A percentile compares a stretch with the other conserved stretches of the same genome.
Evolutionary conservation across 805 yeast genomes (phyloP).

Genomic region (Candida silvicultrix): DNA sequence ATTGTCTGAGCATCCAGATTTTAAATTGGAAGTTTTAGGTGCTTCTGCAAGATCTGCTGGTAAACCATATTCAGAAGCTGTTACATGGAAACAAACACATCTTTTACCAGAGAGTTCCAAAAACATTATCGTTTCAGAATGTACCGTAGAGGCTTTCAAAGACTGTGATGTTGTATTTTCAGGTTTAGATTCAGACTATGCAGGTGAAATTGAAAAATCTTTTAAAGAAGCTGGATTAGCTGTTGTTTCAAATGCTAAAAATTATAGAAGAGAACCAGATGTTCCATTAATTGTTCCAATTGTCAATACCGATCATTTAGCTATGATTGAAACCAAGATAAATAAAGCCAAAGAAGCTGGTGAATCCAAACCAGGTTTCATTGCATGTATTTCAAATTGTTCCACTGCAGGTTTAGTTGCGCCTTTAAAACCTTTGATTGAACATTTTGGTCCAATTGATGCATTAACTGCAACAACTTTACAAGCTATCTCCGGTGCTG

Average conservation of each 20-base stretch:
- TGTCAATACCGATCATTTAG: slow-evolving; percentile 86
- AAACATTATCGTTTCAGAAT: slow-evolving; percentile 64
- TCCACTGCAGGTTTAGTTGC: slow-evolving; percentile 98
- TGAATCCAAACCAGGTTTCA: slow-evolving; percentile 65
- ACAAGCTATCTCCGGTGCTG: slow-evolving; percentile 98
- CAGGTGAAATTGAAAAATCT: slow-evolving; percentile 86
- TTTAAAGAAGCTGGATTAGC: slow-evolving; percentile 77
- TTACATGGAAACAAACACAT: slow-evolving; percentile 89
- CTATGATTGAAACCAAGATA: slow-evolving; percentile 56
- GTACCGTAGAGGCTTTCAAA: slow-evolving; percentile 68
- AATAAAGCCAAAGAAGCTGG: slow-evolving; percentile 48
- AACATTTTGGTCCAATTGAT: slow-evolving; percentile 85
- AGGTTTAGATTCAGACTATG: slow-evolving; percentile 88
- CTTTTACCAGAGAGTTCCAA: slow-evolving; percentile 66
- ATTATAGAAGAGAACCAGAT: slow-evolving; percentile 79
- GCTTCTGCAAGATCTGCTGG: slow-evolving; percentile 96
- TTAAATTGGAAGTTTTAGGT: slow-evolving; percentile 79
- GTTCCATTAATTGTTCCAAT: slow-evolving; percentile 96
- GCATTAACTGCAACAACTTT: slow-evolving; percentile 83
- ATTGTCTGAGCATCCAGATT: slow-evolving; percentile 82
- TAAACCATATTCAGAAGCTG: slow-evolving; percentile 76
- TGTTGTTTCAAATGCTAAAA: slow-evolving; percentile 92
- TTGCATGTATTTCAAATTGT: slow-evolving; percentile 95
- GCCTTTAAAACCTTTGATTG: slow-evolving; percentile 91
- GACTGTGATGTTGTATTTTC: slow-evolving; percentile 94